Base-by-base conservation (phyloP, 768 basidiomycete genomes). In the Mycena indigotica region DNA sequence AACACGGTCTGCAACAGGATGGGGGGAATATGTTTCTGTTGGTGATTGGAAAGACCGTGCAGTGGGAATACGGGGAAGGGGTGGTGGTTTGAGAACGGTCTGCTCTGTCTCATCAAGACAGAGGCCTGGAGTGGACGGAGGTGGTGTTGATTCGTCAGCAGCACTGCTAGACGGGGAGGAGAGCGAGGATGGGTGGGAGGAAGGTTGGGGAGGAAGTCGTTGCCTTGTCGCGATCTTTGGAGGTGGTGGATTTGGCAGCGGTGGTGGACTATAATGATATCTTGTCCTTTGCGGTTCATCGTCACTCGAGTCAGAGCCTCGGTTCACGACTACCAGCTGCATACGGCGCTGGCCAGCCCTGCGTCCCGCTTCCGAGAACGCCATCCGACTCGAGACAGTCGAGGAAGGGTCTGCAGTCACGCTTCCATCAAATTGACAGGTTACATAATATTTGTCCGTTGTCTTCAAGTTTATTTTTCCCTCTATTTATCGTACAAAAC, bases 1-100 rank as follows among this genome's bases (percentile, higher is more conserved):
- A 53, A 78, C 73, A 52, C 72, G 75, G 29, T 76, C 76, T 28
- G 76, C 51, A 39, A 70, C 59, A 19, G 73, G 12, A n/a, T 48
- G 46, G 25, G 46, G 12, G 6, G 46, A 48, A 28, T 48, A 48
- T 6, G 46, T 48, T 5, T 48, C 30, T 6, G 54, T 62, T 3
- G 72, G 63, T 10, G 71, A 63, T 39, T 66, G 63, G 40, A 62
- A 67, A 6, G 46, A 26, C 5, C 46, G 8, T 13, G 41, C 41
- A 13, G 46, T 48, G 13, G 46, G 46, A 21, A 48, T 24, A n/a
- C 46, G 46, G 46, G 46, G 46, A 13, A 48, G 46, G 4, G 46
- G 46, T 25, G 46, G 46, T 25, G 46, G 46, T 26, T 44, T 44
- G 41, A 44, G 41, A 13, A 23, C 13, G 41, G 41, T 23, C 8